Conservation (phyloP, 73 alveolate species). For the Uronychia binucleata region DNA sequence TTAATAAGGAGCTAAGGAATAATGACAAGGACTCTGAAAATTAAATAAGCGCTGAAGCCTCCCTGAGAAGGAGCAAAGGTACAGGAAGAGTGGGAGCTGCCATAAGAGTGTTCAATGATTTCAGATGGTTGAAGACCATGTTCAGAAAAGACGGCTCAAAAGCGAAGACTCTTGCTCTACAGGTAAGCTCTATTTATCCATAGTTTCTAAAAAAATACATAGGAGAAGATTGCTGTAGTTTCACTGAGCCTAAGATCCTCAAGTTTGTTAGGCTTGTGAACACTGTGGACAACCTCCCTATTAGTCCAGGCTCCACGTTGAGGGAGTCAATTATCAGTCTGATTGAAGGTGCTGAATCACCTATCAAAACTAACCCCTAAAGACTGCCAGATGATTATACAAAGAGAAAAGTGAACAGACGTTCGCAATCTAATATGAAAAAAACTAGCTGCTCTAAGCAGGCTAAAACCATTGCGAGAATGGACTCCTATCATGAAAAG, state of each 20-base stretch:
- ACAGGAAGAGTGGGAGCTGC: neutral
- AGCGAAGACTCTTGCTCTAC: neutral
- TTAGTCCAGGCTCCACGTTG: neutral
- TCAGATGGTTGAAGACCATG: neutral
- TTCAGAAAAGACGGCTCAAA: neutral
- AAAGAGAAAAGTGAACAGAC: too few species aligned
- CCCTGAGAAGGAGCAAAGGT: too few species aligned
- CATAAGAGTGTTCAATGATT: neutral
- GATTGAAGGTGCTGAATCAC: too few species aligned
- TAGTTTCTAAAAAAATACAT: neutral
- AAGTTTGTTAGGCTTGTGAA: neutral
- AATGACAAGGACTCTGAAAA: too few species aligned
- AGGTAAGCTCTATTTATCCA: neutral
- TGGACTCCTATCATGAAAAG: too few species aligned
- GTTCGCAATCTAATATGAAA: too few species aligned
- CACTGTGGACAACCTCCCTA: neutral
- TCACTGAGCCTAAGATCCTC: neutral
- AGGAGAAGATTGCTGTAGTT: neutral
- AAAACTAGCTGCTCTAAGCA: too few species aligned
- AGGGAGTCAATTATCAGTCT: neutral
- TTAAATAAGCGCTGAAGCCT: too few species aligned
- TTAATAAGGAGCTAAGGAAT: too few species aligned
- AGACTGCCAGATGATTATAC: too few species aligned
- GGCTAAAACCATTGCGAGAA: too few species aligned
- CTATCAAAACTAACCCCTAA: too few species aligned